Percentiles rank a stretch among this genome's conserved stretches.
phyloP scores from a whole-genome alignment of 345 rosid species.

The Camelina laxa region DNA sequence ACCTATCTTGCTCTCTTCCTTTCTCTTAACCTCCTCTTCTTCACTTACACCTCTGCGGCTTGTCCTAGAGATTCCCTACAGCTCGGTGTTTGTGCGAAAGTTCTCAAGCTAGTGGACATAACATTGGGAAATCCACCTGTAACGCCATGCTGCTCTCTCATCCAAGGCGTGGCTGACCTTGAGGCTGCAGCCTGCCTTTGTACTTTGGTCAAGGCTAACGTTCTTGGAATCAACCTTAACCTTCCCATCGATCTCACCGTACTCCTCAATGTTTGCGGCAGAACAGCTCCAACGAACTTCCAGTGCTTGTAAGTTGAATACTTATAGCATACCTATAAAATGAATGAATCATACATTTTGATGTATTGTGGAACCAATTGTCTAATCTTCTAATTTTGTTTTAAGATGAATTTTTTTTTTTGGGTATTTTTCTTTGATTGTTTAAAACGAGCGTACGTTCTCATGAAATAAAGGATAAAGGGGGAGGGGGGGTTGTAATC shows the following conservation, averaged over 20 bases:
- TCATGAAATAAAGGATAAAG: too few species aligned
- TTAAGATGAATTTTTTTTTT: too few species aligned
- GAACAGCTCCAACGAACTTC: not conserved
- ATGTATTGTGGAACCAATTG: too few species aligned
- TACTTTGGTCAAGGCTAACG: slow-evolving; percentile 47
- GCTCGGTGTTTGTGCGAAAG: slow-evolving; percentile 47
- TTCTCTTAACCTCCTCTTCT: slow-evolving; percentile 56
- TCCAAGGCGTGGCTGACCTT: slow-evolving; percentile 51
- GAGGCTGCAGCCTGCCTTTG: slow-evolving; percentile 65
- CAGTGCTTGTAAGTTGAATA: too few species aligned
- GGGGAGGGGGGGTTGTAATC: too few species aligned
- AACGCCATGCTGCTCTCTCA: slow-evolving; percentile 48
- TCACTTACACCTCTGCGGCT: slow-evolving; percentile 47
- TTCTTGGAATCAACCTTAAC: slow-evolving; percentile 55
- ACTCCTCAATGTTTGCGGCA: slow-evolving; percentile 50
- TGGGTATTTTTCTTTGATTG: too few species aligned
- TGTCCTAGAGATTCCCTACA: slow-evolving; percentile 52
- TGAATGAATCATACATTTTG: too few species aligned
- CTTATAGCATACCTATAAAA: too few species aligned
- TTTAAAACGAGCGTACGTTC: too few species aligned
- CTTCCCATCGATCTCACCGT: slow-evolving; percentile 50
- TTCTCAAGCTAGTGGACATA: slow-evolving; percentile 45
- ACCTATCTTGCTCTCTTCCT: slow-evolving; percentile 59
- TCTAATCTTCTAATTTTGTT: too few species aligned
- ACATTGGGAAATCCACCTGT: slow-evolving; percentile 50